These are phyloP conservation scores for Ogataea angusta DNA, from an alignment of 805 yeast genomes.

Conservation along the genomic window DNA sequence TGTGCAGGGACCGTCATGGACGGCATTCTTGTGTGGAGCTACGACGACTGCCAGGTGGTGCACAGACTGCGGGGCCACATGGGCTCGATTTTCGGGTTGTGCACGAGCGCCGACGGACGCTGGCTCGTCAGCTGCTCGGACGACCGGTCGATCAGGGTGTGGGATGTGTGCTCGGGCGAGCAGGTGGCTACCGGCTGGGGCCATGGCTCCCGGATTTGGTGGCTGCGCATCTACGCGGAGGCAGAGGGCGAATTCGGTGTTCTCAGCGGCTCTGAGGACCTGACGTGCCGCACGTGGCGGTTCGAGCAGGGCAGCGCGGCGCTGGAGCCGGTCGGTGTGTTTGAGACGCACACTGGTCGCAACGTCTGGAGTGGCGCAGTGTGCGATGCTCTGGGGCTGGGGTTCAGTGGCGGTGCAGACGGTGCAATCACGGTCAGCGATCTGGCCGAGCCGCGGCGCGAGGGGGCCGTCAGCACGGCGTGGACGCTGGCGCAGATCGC, in stretches of 20 bases:
- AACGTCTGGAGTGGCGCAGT: slow-evolving; percentile 82
- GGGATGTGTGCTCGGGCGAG: slow-evolving; percentile 57
- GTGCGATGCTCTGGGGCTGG: slow-evolving; percentile 41
- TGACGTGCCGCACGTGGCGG: slow-evolving; percentile 78
- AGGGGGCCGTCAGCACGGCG: slow-evolving; percentile 27
- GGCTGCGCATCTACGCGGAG: slow-evolving; percentile 51
- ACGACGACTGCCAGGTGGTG: slow-evolving; percentile 38
- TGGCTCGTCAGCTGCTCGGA: slow-evolving; percentile 83
- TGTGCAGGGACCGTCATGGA: slow-evolving; percentile 94
- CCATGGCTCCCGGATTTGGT: slow-evolving; percentile 93
- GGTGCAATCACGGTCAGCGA: slow-evolving; percentile 73
- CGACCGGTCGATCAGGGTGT: slow-evolving; percentile 82
- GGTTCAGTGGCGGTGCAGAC: slow-evolving; percentile 92
- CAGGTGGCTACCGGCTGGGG: slow-evolving; percentile 89
- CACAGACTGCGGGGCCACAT: slow-evolving; percentile 72
- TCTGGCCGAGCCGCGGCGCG: slow-evolving; percentile 34
- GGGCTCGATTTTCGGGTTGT: slow-evolving; percentile 87
- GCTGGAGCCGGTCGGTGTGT: slow-evolving; percentile 43
- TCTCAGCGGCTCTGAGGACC: slow-evolving; percentile 81
- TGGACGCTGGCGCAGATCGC: slow-evolving; percentile 37
- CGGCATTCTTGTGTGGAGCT: slow-evolving; percentile 79
- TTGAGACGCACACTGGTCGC: slow-evolving; percentile 78
- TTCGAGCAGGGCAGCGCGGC: slow-evolving; percentile 31
- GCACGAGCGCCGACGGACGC: slow-evolving; percentile 52
- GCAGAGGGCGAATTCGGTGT: slow-evolving; percentile 32